Base-by-base conservation (phyloP, 345 rosid species). In the Citrus cavaleriei region DNA sequence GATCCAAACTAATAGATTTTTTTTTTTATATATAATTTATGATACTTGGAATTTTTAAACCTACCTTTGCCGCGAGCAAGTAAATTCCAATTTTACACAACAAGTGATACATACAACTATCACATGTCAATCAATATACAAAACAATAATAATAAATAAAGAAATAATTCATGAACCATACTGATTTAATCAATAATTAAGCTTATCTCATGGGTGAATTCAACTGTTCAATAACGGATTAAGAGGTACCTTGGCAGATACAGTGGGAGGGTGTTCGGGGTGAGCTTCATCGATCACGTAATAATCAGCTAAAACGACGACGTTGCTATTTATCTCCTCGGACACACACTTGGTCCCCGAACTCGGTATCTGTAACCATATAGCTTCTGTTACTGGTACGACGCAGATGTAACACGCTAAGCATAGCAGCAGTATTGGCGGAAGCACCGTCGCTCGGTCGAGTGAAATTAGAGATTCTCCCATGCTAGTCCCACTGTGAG, bases 281-380 rank as follows among this genome's bases (percentile, higher is more conserved):
- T 87, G 80, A 1, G 83, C 87, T 60, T 92, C 97, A 74, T 90
- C 92, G 79, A 95, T 84, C 67, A 92, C 91, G 78, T 86, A 85
- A 82, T 91, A 95, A 85, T 93, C 93, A 49, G 93, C 92, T 78
- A 95, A 80, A 70, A 95, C 97, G 70, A 95, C 92, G 35, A 91
- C 93, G 93, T 88, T 85, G 87, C 71, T 86, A 54, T 90, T 95
- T 82, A 95, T 93, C 88, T 93, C 97, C 93, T 95, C 98, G 22
- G 97, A 95, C 21, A 95, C 85, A 60, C 98, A 95, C 93, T 95
- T 95, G 61, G 95, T 89, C 63, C 97, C 98, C 24, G 95, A 38
- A 83, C 89, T 69, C 30, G 98, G 97, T 81, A 95, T 86, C 85
- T 91, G 83, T 54, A 93, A 77, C 98, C 97, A 95, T 65, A 95